Evolutionary conservation across 1,139 yeast genomes (phyloP), one percentile per base, ranked within the genome.

Genomic region (Saccharomyces hybrid): DNA sequence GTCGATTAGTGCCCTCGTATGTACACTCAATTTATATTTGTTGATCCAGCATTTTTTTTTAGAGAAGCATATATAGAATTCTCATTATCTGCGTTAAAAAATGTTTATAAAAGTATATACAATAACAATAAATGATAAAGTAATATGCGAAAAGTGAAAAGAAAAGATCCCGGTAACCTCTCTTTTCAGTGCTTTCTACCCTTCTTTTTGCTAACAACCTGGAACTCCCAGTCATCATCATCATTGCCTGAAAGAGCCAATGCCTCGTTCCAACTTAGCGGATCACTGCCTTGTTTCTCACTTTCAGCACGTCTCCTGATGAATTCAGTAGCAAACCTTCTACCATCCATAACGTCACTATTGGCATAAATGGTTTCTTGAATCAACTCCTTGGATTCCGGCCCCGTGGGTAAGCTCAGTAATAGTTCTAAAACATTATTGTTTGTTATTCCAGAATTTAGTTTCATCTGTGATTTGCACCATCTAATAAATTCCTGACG

Each of bases 361-460:
- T 93, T 88, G 51, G 95, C 83, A 72, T 90, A 90, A 58, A 93
- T 84, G 11, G 97, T 88, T 69, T 93, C 99, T 3, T 96, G 85
- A 67, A 93, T 90, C 67, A 93, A 88, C 68, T 85, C 96, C 50
- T 79, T 77, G 1, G 96, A 83, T 63, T 90, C 97, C 5, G 77
- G 64, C 50, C 82, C 81, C 46, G 81, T 73, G 38, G 98, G 97
- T 60, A 93, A 78, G 53, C 91, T 84, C 56, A 90, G 75, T 64
- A 93, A 78, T 70, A 93, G 84, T 57, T 87, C 85, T 56, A 93
- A 75, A 52, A 93, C 82, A 66, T 88, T 97, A 60, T 84, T 86
- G 51, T 77, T 77, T 30, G 86, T 80, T 47, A 90, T 91, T 20
- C 89, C 84, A 6, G 85, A 80, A 66, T 88, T 86, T 65, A 93